Base-by-base conservation (phyloP, 352 stramenopile genomes). In the Phytophthora megakarya region DNA sequence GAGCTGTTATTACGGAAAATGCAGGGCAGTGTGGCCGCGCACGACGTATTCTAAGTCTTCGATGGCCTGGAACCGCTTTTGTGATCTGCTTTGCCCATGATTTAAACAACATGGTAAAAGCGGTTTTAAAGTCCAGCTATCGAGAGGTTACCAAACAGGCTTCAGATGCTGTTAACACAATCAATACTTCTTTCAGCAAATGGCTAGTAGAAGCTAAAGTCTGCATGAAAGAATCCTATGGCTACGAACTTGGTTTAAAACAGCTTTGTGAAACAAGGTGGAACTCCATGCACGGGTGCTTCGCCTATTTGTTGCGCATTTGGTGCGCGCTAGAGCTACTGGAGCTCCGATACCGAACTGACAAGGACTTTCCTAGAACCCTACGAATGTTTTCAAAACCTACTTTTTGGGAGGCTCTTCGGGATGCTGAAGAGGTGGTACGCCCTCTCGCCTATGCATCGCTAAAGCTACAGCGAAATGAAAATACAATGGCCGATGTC, bases 71-170 rank as follows among this genome's bases (percentile, higher is more conserved):
- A 19, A 42, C 50, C 16, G 22, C 32, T 26, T 56, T 56, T 40
- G 15, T 45, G 2, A 56, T 64, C 28, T 64, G 55, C n/a, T 54
- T 56, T 32, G 44, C 25, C 23, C 55, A 63, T 42, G 55, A 49
- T n/a, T 3, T 64, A 12, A 64, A 64, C 18, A 56, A 50, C 18
- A 49, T 64, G n/a, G 37, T 64, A n/a, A 50, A 64, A 22, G 44
- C 55, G 3, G 54, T 48, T 19, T 22, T 47, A 10, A 64, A 56
- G 33, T 63, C 55, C 3, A n/a, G 49, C 5, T 64, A 49, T 32
- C 21, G 33, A 28, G 39, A 1, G 8, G 55, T 56, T 30, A 55
- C 33, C n/a, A 49, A 54, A 33, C 11, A 63, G 26, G 54, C 54
- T 2, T 63, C 44, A 0, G 54, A 63, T 43, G 44, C 54, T 12